Percentiles rank a stretch among this genome's conserved stretches.
phyloP scores from a whole-genome alignment of 176 grass and related monocot genomes.

The Chrysopogon serrulatus region DNA sequence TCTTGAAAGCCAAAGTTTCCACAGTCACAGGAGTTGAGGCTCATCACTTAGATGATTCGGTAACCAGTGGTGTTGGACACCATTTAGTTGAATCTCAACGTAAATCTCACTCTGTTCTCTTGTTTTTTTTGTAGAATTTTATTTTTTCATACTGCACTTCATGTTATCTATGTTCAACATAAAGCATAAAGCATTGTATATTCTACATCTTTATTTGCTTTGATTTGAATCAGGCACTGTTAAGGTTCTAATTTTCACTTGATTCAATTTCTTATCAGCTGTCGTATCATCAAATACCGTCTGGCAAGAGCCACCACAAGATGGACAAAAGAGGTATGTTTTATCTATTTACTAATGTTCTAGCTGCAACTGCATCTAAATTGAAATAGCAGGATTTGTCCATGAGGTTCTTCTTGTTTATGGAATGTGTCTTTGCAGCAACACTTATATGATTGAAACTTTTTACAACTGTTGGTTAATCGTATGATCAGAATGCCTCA shows the following conservation, averaged over 20 bases:
- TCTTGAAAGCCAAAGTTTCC: neutral
- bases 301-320: neutral
- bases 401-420: constrained; percentile 17
- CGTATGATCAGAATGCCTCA: constrained; percentile 19
- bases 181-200: neutral
- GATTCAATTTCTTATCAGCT: constrained; percentile 19
- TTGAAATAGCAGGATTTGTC: neutral
- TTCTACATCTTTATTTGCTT: neutral
- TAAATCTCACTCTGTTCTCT: constrained; percentile 18
- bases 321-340: constrained; percentile 33
- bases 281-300: neutral
- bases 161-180: neutral
- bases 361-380: neutral
- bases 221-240: neutral
- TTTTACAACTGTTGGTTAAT: neutral
- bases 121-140: neutral
- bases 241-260: neutral
- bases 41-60: neutral
- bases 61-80: neutral
- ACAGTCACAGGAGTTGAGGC: neutral
- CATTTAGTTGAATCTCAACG: constrained; percentile 19
- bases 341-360: neutral
- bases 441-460: constrained; percentile 5
- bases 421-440: neutral
- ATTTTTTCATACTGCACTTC: neutral